Percentiles rank a stretch among this genome's conserved stretches.
phyloP scores from a whole-genome alignment of 805 yeast genomes.

The Scheffersomyces coipomensis region DNA sequence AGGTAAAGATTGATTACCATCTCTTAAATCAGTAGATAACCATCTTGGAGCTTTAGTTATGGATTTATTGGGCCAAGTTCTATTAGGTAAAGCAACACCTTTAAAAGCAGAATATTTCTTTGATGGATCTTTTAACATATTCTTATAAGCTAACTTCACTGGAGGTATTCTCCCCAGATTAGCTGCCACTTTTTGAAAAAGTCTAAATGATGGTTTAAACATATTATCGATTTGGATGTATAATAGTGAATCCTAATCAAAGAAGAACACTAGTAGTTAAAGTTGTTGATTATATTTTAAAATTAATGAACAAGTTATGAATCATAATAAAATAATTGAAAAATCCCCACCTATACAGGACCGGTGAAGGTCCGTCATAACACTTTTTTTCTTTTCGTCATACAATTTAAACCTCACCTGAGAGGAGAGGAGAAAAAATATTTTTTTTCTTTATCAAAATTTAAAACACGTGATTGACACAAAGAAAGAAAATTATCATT shows the following conservation, averaged over 20 bases:
- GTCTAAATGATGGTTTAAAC: conserved; percentile 23
- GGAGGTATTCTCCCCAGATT: conserved; percentile 15
- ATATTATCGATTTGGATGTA: too few species aligned
- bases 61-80: conserved; percentile 70
- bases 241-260: too few species aligned
- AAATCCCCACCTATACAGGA: neutral
- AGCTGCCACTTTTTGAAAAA: conserved; percentile 23
- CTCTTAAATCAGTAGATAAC: conserved; percentile 78
- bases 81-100: conserved; percentile 54
- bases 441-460: too few species aligned
- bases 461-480: too few species aligned
- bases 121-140: conserved; percentile 71
- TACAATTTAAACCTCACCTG: neutral
- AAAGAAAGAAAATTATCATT: too few species aligned
- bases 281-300: too few species aligned
- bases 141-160: conserved; percentile 15
- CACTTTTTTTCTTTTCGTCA: neutral
- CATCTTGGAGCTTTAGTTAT: conserved; percentile 76
- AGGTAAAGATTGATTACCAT: conserved; percentile 79
- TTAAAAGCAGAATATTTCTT: conserved; percentile 57
- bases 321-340: neutral
- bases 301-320: conserved; percentile 8
- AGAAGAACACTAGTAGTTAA: too few species aligned
- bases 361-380: neutral
- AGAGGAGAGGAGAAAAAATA: neutral